Evolutionary conservation across 768 basidiomycete genomes (phyloP), one percentile per base, ranked within the genome.

Genomic region (Leccinum truebloodii): DNA sequence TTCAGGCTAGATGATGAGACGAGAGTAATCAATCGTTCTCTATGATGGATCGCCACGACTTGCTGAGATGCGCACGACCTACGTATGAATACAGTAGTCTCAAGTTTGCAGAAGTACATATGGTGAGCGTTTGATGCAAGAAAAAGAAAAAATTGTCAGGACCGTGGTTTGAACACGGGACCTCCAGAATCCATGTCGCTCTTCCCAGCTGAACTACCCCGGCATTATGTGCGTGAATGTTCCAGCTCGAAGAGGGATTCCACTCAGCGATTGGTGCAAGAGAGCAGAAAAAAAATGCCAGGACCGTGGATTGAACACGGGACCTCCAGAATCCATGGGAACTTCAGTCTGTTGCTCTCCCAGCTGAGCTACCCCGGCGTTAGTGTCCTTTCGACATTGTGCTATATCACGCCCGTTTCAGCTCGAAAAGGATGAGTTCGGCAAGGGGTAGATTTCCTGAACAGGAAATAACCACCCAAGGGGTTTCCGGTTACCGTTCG

Each of bases 141-240:
- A 48, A 57, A 0, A 2, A 49, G 7, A 52, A 63, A 72, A 74
- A 59, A 71, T 70, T 87, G 86, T 84, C 85, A 85, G 80, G 80
- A 85, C 85, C 84, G 83, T 85, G 86, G 86, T 84, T 86, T 81
- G 86, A 87, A 87, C 86, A 85, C 83, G 81, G 84, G 86, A 86
- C 86, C 86, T 87, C 82, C 81, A 87, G 85, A 86, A 79, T 51
- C 30, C 69, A 44, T n/a, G n/a, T 81, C 84, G 84, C 84, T 86
- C 84, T 86, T 86, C 84, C 84, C 84, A n/a, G 81, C 84, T 86
- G 84, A 86, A 84, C 84, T 86, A 86, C 79, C 80, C 80, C 83
- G 83, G 83, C 82, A 30, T 8, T 30, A 30, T 30, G 28, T 30
- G 28, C 28, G 8, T 30, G 28, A 30, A 8, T 30, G 28, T 30